Conservation (phyloP, 2,329 filamentous ascomycete species). For the Lachnellula arida region DNA sequence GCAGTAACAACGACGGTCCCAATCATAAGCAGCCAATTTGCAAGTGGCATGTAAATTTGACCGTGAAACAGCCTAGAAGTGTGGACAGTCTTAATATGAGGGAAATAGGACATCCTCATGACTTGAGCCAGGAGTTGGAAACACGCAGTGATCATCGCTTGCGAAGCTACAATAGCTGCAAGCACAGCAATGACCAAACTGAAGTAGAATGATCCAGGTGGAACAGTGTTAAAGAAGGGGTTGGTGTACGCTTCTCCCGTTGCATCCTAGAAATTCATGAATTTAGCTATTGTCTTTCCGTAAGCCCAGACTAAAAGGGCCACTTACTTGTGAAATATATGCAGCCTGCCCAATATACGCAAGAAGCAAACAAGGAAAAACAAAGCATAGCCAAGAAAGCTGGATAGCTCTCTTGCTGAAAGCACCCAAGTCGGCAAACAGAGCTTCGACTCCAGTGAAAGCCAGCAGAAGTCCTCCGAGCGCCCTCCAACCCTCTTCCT, state of each 20-base stretch:
- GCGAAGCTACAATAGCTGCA: conserved; percentile 70
- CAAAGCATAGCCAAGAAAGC: conserved; percentile 64
- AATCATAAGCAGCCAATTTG: conserved; percentile 74
- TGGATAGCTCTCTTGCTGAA: conserved; percentile 68
- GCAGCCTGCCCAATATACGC: conserved; percentile 61
- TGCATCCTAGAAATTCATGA: conserved; percentile 34
- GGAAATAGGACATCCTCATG: conserved; percentile 66
- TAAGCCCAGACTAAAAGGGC: too few species aligned
- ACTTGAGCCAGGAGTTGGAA: conserved; percentile 67
- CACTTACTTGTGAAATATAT: conserved; percentile 49
- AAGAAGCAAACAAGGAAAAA: conserved; percentile 59
- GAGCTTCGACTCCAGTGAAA: conserved; percentile 74
- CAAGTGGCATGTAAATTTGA: conserved; percentile 70
- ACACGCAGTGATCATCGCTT: conserved; percentile 72
- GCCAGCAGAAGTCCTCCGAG: conserved; percentile 68
- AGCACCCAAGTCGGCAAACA: conserved; percentile 74
- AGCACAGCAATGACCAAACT: conserved; percentile 64
- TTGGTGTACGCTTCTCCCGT: conserved; percentile 59
- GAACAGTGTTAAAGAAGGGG: conserved; percentile 68
- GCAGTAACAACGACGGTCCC: conserved; percentile 70
- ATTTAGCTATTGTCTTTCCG: background rate
- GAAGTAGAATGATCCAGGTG: conserved; percentile 63
- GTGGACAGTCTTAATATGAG: conserved; percentile 69
- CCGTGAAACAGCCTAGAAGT: conserved; percentile 67
- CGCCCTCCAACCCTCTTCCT: conserved; percentile 56